Percentiles rank a stretch among this genome's conserved stretches.
Evolutionary conservation across 148 eudicot species (phyloP).

Genomic region (Silene uniflora): DNA sequence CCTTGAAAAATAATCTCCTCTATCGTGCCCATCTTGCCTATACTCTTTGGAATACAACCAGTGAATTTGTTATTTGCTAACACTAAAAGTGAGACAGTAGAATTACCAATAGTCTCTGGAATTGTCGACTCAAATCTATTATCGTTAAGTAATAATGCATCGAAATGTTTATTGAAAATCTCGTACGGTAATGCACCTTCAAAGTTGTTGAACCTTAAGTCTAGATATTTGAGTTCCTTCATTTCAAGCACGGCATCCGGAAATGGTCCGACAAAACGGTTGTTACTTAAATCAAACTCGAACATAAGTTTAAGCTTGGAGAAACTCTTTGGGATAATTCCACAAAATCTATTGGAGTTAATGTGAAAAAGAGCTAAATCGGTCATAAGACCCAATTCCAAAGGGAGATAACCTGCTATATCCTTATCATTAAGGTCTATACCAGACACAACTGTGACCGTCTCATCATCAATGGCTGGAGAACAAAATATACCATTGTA

Average conservation of each 20-base stretch:
- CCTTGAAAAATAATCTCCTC: conserved; percentile 40
- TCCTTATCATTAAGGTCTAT: conserved; percentile 64
- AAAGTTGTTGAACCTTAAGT: conserved; percentile 61
- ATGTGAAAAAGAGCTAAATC: conserved; percentile 63
- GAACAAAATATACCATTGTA: conserved; percentile 65
- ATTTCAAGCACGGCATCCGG: conserved; percentile 48
- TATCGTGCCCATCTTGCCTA: conserved; percentile 47
- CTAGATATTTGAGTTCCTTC: conserved; percentile 46
- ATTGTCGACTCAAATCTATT: conserved; percentile 54
- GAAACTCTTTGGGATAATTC: conserved; percentile 52
- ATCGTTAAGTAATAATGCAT: conserved; percentile 64
- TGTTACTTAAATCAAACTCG: conserved; percentile 79
- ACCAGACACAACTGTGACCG: conserved; percentile 52
- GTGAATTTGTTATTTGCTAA: conserved; percentile 57
- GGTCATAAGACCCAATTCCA: conserved; percentile 52
- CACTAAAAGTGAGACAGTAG: conserved; percentile 54
- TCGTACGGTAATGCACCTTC: conserved; percentile 67
- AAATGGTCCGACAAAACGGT: conserved; percentile 71
- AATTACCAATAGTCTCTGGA: conserved; percentile 66
- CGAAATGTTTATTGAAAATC: conserved; percentile 45
- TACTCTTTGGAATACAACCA: conserved; percentile 60
- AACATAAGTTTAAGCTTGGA: conserved; percentile 31
- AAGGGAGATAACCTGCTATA: conserved; percentile 64
- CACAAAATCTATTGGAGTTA: conserved; percentile 70
- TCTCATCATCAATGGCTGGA: conserved; percentile 48